Conservation (phyloP, 139 green algal species). For the Chlamydomonas schloesseri region DNA sequence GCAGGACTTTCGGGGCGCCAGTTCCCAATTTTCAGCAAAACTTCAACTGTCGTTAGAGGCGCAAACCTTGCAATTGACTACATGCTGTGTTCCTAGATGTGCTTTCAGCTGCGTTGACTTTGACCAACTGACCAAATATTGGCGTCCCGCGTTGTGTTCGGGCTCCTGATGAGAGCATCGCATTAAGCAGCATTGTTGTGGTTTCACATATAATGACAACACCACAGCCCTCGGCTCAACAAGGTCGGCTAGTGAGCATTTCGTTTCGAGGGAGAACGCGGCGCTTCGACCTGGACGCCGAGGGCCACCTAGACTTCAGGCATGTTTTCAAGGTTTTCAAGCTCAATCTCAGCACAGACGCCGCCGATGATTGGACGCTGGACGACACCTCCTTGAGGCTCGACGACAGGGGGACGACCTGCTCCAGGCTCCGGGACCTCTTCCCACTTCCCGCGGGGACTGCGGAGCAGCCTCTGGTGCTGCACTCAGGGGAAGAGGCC, state of each 20-base stretch:
- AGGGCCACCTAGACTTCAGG: background rate
- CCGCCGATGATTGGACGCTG: slow-evolving; percentile 11
- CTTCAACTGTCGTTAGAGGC: too few species aligned
- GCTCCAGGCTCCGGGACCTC: background rate
- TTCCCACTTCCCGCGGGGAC: slow-evolving; percentile 22
- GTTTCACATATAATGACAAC: too few species aligned
- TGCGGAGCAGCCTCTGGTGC: background rate
- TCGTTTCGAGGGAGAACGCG: background rate
- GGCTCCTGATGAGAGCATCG: too few species aligned
- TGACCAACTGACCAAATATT: too few species aligned
- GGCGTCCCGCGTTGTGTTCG: too few species aligned
- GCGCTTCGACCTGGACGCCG: slow-evolving; percentile 7
- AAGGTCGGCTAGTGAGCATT: slow-evolving; percentile 7
- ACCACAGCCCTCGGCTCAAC: background rate
- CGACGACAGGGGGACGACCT: background rate
- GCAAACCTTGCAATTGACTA: too few species aligned
- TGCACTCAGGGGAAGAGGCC: background rate
- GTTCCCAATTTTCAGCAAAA: too few species aligned
- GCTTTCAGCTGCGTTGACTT: too few species aligned
- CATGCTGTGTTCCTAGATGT: too few species aligned
- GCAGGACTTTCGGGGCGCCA: too few species aligned
- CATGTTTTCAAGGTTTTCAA: slow-evolving; percentile 17
- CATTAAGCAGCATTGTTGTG: too few species aligned
- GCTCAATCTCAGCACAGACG: background rate
- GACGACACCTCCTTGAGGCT: slow-evolving; percentile 4